Evolutionary conservation across 169 alveolate genomes (phyloP).

Genomic region (Eimeria praecox): DNA sequence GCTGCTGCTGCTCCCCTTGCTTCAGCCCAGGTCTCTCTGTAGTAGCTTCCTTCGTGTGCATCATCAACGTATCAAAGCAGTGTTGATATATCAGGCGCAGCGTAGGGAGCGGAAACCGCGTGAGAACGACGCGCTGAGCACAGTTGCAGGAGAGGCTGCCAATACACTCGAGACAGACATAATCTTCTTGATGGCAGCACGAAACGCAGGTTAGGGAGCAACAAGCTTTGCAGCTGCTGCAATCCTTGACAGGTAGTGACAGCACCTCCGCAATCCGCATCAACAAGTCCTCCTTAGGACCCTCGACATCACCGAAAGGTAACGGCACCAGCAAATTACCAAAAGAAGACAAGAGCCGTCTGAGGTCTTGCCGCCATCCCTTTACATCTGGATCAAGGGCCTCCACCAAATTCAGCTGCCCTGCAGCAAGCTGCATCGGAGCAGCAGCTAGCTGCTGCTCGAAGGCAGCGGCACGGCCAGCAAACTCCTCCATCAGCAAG

Average conservation of each 20-base stretch:
- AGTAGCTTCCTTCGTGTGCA: slow-evolving; percentile 29
- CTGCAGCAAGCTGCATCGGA: slow-evolving; percentile 62
- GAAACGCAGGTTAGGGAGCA: slow-evolving; percentile 61
- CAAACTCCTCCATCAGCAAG: slow-evolving; percentile 42
- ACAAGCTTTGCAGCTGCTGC: slow-evolving; percentile 77
- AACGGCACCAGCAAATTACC: slow-evolving; percentile 41
- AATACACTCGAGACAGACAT: slow-evolving; percentile 57
- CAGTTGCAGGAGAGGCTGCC: slow-evolving; percentile 22
- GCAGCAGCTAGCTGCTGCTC: slow-evolving; percentile 54
- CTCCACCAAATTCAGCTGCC: slow-evolving; percentile 35
- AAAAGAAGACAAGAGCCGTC: slow-evolving; percentile 14
- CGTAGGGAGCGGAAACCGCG: slow-evolving; percentile 63
- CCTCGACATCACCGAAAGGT: slow-evolving; percentile 11
- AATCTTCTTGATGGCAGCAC: slow-evolving; percentile 68
- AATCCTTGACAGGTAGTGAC: slow-evolving; percentile 78
- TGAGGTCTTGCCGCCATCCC: slow-evolving; percentile 23
- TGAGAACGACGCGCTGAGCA: slow-evolving; percentile 53
- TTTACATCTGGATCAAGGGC: slow-evolving; percentile 35
- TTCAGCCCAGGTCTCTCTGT: background rate
- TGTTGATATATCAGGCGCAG: slow-evolving; percentile 57
- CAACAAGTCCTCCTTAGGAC: slow-evolving; percentile 60
- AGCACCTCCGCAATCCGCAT: slow-evolving; percentile 20
- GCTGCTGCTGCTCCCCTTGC: slow-evolving; percentile 13
- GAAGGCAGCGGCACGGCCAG: slow-evolving; percentile 37
- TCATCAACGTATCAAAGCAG: slow-evolving; percentile 40